Base-by-base conservation (phyloP, 225 moss, liverwort and hornwort species). In the Lunularia cruciata region DNA sequence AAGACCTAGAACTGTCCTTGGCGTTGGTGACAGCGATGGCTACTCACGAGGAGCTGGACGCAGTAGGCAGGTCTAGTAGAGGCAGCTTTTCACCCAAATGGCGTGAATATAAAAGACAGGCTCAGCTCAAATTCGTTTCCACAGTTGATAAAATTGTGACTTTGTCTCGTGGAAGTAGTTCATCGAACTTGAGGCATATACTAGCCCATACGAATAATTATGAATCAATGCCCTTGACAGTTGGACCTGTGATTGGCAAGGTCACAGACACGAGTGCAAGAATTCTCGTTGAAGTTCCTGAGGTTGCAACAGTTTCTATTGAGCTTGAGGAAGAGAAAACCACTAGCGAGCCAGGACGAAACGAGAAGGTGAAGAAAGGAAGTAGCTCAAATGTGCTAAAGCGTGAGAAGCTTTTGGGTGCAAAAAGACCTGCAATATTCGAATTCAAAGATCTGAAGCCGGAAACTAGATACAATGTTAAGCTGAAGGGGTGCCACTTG, bases 181-280 rank as follows among this genome's bases (percentile, higher is more conserved):
- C 40, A 9, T 33, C 36, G 36, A 48, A 57, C 26, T 12, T 5
- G 13, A 45, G 15, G 66, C 6, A 53, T 15, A 51, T 60, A 22
- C n/a, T 54, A 12, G 57, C 64, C 0, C 52, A 68, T 25, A 69
- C 87, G 12, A 63, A 65, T 35, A 60, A 78, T 47, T n/a, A n/a
- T n/a, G n/a, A n/a, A n/a, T n/a, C n/a, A n/a, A 82, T 83, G 35
- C 75, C 73, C 52, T 90, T 89, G 68, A 72, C 53, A 76, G 78
- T 90, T 47, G 95, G 95, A 30, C 95, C 95, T 48, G 83, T 95
- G 3, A 92, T 95, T 32, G 95, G 95, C 38, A 92, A 95, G 81
- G 95, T 95, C 1, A 92, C 95, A 12, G 72, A 82, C 13, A 81
- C 66, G 33, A 83, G 84, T 1, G 92, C 92, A 5, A 86, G 95